A percentile compares a stretch with the other conserved stretches of the same genome.
Conservation (phyloP, 176 grass and related monocot genomes). For the Oryza officinalis region DNA sequence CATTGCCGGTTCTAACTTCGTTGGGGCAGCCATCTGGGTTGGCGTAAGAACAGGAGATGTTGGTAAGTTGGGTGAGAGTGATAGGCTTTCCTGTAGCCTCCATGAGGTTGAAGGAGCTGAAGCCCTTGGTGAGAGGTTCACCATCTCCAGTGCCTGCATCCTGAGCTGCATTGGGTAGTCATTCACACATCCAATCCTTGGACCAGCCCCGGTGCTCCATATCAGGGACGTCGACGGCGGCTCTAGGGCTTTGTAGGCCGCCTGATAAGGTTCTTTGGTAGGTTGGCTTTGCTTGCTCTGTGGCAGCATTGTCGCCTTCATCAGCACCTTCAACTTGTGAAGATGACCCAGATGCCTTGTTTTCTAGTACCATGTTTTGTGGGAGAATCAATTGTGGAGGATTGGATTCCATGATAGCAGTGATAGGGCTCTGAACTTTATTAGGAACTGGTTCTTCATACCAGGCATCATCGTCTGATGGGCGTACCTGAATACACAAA, state of each 20-base stretch:
- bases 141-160: conserved; percentile 77
- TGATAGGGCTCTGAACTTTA: background rate
- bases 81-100: conserved; percentile 28
- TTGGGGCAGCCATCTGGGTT: conserved; percentile 24
- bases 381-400: conserved; percentile 36
- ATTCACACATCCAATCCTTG: conserved; percentile 89
- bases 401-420: conserved; percentile 2
- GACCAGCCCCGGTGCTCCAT: conserved; percentile 85
- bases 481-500: conserved; percentile 43
- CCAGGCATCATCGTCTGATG: conserved; percentile 56
- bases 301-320: conserved; percentile 7
- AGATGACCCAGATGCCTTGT: conserved; percentile 1
- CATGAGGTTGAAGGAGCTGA: conserved; percentile 16
- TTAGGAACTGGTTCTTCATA: conserved; percentile 41
- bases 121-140: conserved; percentile 65
- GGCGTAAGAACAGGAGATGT: background rate
- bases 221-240: conserved; percentile 52
- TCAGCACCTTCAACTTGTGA: conserved; percentile 19
- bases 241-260: conserved; percentile 67
- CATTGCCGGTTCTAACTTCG: conserved; percentile 31
- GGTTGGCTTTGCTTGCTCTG: conserved; percentile 38
- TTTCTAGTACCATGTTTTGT: conserved; percentile 12
- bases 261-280: conserved; percentile 85
- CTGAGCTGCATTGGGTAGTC: conserved; percentile 82
- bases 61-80: conserved; percentile 13